Evolutionary conservation across 2,329 filamentous ascomycete genomes (phyloP).

Genomic region (Claviceps africana): DNA sequence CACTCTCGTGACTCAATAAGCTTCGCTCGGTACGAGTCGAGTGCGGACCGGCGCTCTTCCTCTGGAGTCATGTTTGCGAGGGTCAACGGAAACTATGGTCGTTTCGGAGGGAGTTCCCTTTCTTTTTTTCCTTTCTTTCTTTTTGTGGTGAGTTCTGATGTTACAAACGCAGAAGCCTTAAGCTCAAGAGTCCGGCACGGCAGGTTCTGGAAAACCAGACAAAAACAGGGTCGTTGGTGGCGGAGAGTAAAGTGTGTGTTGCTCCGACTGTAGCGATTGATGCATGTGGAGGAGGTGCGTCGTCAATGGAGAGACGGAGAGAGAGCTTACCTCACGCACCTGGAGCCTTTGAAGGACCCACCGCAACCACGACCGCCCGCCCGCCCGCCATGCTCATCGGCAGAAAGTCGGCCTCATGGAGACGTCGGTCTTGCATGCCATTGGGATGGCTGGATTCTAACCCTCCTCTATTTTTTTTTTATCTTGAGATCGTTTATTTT

Average conservation of each 20-base stretch:
- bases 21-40: slow-evolving; percentile 65
- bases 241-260: background rate
- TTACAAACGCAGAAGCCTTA: background rate
- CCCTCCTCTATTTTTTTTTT: background rate
- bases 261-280: background rate
- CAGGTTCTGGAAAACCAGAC: background rate
- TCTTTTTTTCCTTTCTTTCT: background rate
- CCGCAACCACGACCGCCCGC: background rate
- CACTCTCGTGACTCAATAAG: slow-evolving; percentile 92
- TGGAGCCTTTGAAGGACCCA: slow-evolving; percentile 20
- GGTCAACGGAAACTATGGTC: background rate
- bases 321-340: slow-evolving; percentile 28
- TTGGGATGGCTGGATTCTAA: background rate
- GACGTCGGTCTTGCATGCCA: background rate
- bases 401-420: slow-evolving; percentile 17
- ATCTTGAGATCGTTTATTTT: background rate
- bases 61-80: slow-evolving; percentile 35
- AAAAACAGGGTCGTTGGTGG: background rate
- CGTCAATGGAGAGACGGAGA: slow-evolving; percentile 12
- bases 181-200: background rate
- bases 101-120: background rate
- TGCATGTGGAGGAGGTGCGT: background rate
- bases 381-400: slow-evolving; percentile 10
- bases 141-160: background rate
- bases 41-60: slow-evolving; percentile 51